phyloP scores from a whole-genome alignment of 768 basidiomycete species.

The Punctularia strigosozonata region DNA sequence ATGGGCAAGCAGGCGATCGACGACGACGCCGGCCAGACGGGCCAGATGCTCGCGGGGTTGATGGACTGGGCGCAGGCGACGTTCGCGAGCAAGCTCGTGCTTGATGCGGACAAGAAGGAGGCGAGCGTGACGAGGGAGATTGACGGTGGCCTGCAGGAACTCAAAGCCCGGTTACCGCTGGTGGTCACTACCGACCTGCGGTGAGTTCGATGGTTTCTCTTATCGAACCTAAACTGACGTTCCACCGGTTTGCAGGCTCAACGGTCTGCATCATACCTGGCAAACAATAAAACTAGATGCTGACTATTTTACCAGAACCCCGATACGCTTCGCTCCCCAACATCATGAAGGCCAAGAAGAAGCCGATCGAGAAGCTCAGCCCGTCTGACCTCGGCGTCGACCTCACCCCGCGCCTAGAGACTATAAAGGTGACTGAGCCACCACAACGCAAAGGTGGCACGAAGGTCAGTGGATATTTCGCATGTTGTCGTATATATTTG shows the following conservation, averaged over 20 bases:
- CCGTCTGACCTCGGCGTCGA: slow-evolving; percentile 77
- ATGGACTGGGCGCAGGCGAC: slow-evolving; percentile 91
- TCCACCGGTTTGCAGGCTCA: slow-evolving; percentile 52
- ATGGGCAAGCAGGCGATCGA: slow-evolving; percentile 98
- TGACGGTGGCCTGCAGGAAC: slow-evolving; percentile 84
- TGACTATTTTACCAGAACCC: slow-evolving; percentile 47
- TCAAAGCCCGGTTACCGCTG: slow-evolving; percentile 69
- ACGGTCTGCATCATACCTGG: slow-evolving; percentile 36
- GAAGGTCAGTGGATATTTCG: slow-evolving; percentile 41
- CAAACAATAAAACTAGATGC: background rate
- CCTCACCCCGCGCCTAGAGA: slow-evolving; percentile 73
- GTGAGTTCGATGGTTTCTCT: slow-evolving; percentile 34
- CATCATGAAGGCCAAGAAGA: slow-evolving; percentile 99
- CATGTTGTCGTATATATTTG: background rate
- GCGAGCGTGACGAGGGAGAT: slow-evolving; percentile 80
- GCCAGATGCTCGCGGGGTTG: slow-evolving; percentile 93
- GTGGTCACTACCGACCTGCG: slow-evolving; percentile 90
- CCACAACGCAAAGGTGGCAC: slow-evolving; percentile 83
- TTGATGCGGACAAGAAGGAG: slow-evolving; percentile 50
- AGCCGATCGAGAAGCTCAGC: slow-evolving; percentile 76
- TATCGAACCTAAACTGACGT: no score
- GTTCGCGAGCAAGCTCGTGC: slow-evolving; percentile 80
- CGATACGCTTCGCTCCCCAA: slow-evolving; percentile 95
- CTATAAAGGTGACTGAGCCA: slow-evolving; percentile 81
- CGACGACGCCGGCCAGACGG: slow-evolving; percentile 91